Evolutionary conservation across 2,329 filamentous ascomycete species (phyloP), one percentile per base, ranked within the genome.

Genomic region (Epichloe festucae): DNA sequence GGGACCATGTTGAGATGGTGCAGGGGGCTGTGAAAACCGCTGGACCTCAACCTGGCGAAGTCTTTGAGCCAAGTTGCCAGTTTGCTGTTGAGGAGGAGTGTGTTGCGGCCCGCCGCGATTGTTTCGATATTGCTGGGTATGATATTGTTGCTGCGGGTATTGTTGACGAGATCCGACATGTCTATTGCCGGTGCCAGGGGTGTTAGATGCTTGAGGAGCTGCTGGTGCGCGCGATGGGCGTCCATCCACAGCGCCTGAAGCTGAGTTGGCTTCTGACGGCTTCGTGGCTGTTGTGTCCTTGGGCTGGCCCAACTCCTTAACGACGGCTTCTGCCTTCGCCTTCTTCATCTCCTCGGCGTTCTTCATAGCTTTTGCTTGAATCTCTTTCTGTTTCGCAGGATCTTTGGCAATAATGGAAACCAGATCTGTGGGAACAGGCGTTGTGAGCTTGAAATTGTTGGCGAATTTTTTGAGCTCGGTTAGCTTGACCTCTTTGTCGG

Each of bases 381-480:
- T 97, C 63, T 90, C 82, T 62, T 89, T 83, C 68, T 97, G 93
- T 71, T 96, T 98, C 45, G 74, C 78, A n/a, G 89, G 89, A 64
- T 98, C 93, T 66, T 97, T 98, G 53, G 93, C 91, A 54, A 98
- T 85, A 58, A 98, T 98, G 1, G 88, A 85, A 31, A 98, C 89
- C 38, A 98, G 71, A 67, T 98, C 93, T 49, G 80, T 83, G 1
- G 93, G 93, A 11, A 98, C 89, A 5, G 90, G 89, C 3, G 91
- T 96, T 48, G 87, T 85, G 17, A 98, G 78, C 70, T 97, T 97
- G 75, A 98, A 98, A 64, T 80, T 93, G 59, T 84, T 80, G 1
- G 93, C 89, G 67, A 98, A 98, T 63, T 91, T 95, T 93, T 93
- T 94, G 53, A 98, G 71, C 69, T 98, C 93, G 54, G 88, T 95